phyloP scores from a whole-genome alignment of 148 eudicot species.

The Cornus controversa region DNA sequence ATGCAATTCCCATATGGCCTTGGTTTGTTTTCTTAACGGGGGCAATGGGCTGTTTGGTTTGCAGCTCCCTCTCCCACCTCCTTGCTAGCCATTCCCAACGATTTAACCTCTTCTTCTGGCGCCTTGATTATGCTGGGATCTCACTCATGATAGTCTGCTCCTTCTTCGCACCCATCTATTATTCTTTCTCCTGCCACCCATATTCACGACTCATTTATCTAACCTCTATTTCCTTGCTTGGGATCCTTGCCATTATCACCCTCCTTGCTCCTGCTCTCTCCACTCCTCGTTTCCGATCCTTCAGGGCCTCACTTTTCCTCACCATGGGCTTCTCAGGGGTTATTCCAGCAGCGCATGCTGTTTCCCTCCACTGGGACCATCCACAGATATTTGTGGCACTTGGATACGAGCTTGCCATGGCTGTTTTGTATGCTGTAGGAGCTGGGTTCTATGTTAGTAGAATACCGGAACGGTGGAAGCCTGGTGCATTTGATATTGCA shows the following conservation, averaged over 20 bases:
- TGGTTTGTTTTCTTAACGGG: constrained; percentile 86
- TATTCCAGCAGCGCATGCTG: constrained; percentile 75
- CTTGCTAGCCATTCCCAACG: constrained; percentile 82
- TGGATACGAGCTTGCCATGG: constrained; percentile 70
- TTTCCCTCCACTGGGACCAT: constrained; percentile 45
- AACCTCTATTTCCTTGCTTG: constrained; percentile 52
- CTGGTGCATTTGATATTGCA: constrained; percentile 78
- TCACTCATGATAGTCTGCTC: constrained; percentile 87
- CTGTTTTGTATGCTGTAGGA: constrained; percentile 61
- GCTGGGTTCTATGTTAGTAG: constrained; percentile 66
- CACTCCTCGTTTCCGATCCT: constrained; percentile 51
- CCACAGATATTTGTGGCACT: constrained; percentile 58
- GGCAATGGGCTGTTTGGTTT: constrained; percentile 76
- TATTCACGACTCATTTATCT: constrained; percentile 55
- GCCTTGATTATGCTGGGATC: constrained; percentile 83
- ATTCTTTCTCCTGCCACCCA: constrained; percentile 65
- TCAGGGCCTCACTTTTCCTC: constrained; percentile 68
- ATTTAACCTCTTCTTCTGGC: constrained; percentile 78
- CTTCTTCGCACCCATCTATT: constrained; percentile 79
- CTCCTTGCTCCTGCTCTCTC: constrained; percentile 73
- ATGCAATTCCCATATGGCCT: constrained; percentile 66
- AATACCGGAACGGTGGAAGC: constrained; percentile 82
- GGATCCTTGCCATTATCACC: constrained; percentile 54
- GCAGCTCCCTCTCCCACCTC: constrained; percentile 85
- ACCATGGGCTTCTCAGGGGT: constrained; percentile 86